phyloP scores from a whole-genome alignment of 768 basidiomycete species.

The Suillus luteus region DNA sequence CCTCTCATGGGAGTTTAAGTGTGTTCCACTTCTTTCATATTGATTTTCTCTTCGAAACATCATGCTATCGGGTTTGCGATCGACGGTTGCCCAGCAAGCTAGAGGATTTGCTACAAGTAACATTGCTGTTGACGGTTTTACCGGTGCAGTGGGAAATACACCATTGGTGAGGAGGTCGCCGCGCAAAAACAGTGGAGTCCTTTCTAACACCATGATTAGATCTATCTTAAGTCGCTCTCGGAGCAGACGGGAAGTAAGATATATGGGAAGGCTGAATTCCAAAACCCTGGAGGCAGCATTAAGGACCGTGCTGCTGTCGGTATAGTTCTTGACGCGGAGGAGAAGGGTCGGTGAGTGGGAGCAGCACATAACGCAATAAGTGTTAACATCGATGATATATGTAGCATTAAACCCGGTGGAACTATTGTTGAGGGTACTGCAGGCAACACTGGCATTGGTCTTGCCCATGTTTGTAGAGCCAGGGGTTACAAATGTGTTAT shows the following conservation, averaged over 20 bases:
- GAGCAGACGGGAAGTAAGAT: conserved; percentile 82
- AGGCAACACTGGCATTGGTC: conserved; percentile 96
- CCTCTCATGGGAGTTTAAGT: background rate
- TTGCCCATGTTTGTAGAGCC: conserved; percentile 92
- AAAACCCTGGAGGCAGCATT: conserved; percentile 97
- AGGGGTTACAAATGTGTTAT: conserved; percentile 97
- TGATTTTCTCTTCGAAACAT: background rate
- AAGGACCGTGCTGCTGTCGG: conserved; percentile 97
- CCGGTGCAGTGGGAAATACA: conserved; percentile 89
- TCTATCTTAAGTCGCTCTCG: conserved; percentile 79
- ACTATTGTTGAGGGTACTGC: conserved; percentile 98
- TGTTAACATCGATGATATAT: background rate
- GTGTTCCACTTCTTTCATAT: background rate
- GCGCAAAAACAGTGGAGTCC: background rate
- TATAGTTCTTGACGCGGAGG: conserved; percentile 84
- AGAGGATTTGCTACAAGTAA: conserved; percentile 41
- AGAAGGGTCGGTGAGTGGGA: conserved; percentile 69
- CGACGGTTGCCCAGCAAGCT: conserved; percentile 29
- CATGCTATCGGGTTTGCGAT: conserved; percentile 35
- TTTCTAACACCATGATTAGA: conserved; percentile 47
- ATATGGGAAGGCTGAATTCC: conserved; percentile 96
- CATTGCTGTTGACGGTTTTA: conserved; percentile 71
- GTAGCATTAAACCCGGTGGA: conserved; percentile 85
- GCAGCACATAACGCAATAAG: background rate
- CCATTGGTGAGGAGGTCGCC: conserved; percentile 64